Evolutionary conservation across 345 rosid genomes (phyloP).

Genomic region (Ceriops decandra): DNA sequence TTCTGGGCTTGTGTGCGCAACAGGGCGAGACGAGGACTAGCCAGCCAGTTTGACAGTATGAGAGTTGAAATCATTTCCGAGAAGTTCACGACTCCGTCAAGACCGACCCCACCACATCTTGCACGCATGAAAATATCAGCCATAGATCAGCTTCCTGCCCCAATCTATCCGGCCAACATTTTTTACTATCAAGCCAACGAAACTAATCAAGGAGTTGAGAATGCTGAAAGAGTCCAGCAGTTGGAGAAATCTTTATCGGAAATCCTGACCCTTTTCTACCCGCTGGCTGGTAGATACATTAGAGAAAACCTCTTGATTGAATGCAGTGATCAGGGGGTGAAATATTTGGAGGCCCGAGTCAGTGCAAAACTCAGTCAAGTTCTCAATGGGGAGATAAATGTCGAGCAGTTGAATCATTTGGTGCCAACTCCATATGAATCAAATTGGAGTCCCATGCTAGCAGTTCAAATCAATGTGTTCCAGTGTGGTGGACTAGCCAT

Average conservation of each 20-base stretch:
- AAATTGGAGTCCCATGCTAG: slow-evolving; percentile 6
- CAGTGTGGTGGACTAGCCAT: slow-evolving; percentile 23
- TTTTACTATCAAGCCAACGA: slow-evolving; percentile 18
- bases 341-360: slow-evolving; percentile 19
- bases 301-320: slow-evolving; percentile 8
- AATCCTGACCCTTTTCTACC: slow-evolving; percentile 24
- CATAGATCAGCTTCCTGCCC: slow-evolving; percentile 25
- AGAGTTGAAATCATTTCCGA: slow-evolving; percentile 24
- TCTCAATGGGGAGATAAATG: slow-evolving; percentile 4
- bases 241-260: slow-evolving; percentile 22
- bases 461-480: slow-evolving; percentile 16
- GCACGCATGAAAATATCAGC: slow-evolving; percentile 13
- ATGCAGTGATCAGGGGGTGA: slow-evolving; percentile 22
- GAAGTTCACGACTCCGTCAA: slow-evolving; percentile 21
- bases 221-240: background rate
- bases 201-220: background rate
- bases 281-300: slow-evolving; percentile 23
- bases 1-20: background rate
- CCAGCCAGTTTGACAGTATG: background rate
- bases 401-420: slow-evolving; percentile 6
- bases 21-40: background rate
- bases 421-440: slow-evolving; percentile 12
- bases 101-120: slow-evolving; percentile 26
- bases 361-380: slow-evolving; percentile 8
- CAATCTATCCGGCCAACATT: slow-evolving; percentile 15